Evolutionary conservation across 2,329 filamentous ascomycete species (phyloP).

Genomic region (Paraphoma chrysanthemicola): DNA sequence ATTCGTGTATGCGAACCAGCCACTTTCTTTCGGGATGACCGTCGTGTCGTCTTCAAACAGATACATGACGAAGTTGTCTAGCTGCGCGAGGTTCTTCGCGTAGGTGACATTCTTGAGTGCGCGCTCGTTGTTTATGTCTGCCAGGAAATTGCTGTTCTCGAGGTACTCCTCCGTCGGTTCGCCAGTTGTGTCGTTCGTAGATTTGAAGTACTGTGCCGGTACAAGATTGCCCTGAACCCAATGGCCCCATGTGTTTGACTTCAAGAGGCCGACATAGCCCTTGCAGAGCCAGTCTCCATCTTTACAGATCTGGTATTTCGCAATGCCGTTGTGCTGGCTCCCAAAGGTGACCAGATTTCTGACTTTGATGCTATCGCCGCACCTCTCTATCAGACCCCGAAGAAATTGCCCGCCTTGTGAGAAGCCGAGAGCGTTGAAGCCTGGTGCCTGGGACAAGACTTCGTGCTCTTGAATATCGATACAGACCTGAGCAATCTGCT

Average conservation of each 20-base stretch:
- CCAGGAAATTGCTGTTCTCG: constrained; percentile 82
- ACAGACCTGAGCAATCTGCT: constrained; percentile 80
- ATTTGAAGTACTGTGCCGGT: constrained; percentile 93
- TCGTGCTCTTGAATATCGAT: constrained; percentile 75
- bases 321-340: constrained; percentile 91
- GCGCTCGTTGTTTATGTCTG: constrained; percentile 96
- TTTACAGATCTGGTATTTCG: constrained; percentile 77
- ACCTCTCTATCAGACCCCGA: constrained; percentile 87
- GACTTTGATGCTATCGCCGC: constrained; percentile 73
- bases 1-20: constrained; percentile 86
- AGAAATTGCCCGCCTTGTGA: constrained; percentile 96
- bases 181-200: constrained; percentile 66
- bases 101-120: constrained; percentile 75
- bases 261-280: constrained; percentile 77
- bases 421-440: constrained; percentile 91
- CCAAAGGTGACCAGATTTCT: constrained; percentile 86
- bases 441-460: constrained; percentile 80
- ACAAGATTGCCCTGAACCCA: constrained; percentile 83
- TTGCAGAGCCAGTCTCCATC: constrained; percentile 80
- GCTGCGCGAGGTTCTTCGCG: constrained; percentile 68
- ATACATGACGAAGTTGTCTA: constrained; percentile 87
- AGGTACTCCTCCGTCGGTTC: constrained; percentile 69
- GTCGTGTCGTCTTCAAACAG: constrained; percentile 86
- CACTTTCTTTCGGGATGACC: constrained; percentile 86
- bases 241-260: constrained; percentile 78